Evolutionary conservation across 352 stramenopile genomes (phyloP).

Genomic region (Pythium brassicae): DNA sequence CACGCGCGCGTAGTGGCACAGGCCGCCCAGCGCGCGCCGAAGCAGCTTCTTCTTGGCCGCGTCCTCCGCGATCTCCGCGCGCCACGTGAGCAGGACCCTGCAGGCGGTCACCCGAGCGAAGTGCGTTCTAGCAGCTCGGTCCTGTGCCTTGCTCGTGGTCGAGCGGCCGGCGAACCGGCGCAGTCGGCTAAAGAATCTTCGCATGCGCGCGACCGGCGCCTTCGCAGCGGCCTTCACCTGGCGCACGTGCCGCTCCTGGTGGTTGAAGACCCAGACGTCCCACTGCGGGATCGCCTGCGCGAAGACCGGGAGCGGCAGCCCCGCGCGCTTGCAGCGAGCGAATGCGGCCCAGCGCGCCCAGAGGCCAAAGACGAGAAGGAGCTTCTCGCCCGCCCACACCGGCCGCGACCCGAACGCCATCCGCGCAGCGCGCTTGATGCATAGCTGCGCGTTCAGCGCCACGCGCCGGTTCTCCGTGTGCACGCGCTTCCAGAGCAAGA

Average conservation of each 20-base stretch:
- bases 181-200: slow-evolving; percentile 39
- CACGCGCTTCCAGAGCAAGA: slow-evolving; percentile 56
- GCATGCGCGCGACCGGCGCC: slow-evolving; percentile 41
- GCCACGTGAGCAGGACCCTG: slow-evolving; percentile 32
- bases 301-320: slow-evolving; percentile 43
- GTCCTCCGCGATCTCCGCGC: slow-evolving; percentile 38
- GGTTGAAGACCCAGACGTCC: slow-evolving; percentile 73
- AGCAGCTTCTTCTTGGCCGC: slow-evolving; percentile 41
- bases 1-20: slow-evolving; percentile 26
- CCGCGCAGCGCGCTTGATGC: slow-evolving; percentile 60
- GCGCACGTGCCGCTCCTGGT: slow-evolving; percentile 74
- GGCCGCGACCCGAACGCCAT: slow-evolving; percentile 51
- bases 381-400: slow-evolving; percentile 54
- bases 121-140: slow-evolving; percentile 18
- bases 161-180: slow-evolving; percentile 19
- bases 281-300: slow-evolving; percentile 44
- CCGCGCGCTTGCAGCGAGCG: slow-evolving; percentile 37
- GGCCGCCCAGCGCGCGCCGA: slow-evolving; percentile 18
- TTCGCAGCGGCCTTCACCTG: slow-evolving; percentile 55
- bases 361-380: slow-evolving; percentile 61
- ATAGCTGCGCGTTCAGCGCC: slow-evolving; percentile 62
- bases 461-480: slow-evolving; percentile 42
- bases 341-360: slow-evolving; percentile 66
- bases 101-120: slow-evolving; percentile 6
- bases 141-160: slow-evolving; percentile 12